Conservation (phyloP, 371 early-diverging fungal species). For the Apophysomyces variabilis region DNA sequence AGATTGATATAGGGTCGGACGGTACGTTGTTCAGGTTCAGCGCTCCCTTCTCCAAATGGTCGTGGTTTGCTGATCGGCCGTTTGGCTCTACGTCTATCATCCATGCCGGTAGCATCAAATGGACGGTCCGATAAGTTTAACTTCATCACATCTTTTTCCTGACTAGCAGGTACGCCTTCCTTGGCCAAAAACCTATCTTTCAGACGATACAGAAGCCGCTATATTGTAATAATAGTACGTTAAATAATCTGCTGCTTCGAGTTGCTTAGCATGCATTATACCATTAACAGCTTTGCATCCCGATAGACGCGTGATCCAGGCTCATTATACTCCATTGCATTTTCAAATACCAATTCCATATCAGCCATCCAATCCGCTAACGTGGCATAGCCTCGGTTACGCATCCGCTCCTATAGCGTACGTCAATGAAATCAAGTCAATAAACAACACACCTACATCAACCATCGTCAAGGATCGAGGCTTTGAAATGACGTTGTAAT, state of each 20-base stretch:
- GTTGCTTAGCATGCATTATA: constrained; percentile 16
- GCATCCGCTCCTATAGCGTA: constrained; percentile 52
- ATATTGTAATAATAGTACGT: constrained; percentile 9
- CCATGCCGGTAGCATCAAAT: constrained; percentile 37
- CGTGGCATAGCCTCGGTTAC: constrained; percentile 56
- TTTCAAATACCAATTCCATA: constrained; percentile 71
- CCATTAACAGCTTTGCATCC: constrained; percentile 65
- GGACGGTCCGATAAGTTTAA: constrained; percentile 27
- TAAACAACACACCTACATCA: constrained; percentile 32
- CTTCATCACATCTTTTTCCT: constrained; percentile 41
- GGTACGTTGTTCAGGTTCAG: constrained; percentile 10
- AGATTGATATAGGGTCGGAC: not conserved
- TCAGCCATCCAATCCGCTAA: constrained; percentile 72
- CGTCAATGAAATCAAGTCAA: not conserved
- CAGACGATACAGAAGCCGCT: constrained; percentile 49
- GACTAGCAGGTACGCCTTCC: constrained; percentile 35
- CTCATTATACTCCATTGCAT: constrained; percentile 80
- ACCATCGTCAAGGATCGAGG: constrained; percentile 72
- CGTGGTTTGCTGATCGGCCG: constrained; percentile 23
- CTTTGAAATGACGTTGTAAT: constrained; percentile 81
- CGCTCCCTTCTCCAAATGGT: constrained; percentile 23
- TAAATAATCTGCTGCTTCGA: not conserved
- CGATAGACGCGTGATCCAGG: constrained; percentile 72
- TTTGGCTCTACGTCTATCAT: constrained; percentile 39
- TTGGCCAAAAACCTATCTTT: constrained; percentile 42